Conservation (phyloP, 2,329 filamentous ascomycete species). For the Botrytis pseudocinerea region DNA sequence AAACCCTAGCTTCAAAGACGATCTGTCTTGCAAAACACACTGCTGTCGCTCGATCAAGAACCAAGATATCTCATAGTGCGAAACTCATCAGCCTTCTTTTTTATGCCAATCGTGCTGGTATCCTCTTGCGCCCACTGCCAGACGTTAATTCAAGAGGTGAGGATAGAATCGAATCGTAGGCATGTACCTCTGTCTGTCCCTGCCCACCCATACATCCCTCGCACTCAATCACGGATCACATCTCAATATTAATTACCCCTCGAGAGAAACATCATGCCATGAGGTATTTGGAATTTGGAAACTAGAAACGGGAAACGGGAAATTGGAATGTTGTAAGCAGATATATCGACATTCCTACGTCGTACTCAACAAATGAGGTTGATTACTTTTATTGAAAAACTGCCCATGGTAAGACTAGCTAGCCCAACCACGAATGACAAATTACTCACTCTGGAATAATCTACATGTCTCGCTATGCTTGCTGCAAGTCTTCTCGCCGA, state of each 20-base stretch:
- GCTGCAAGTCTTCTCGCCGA: no score
- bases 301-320: not conserved
- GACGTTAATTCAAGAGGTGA: no score
- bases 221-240: not conserved
- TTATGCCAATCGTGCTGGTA: not conserved
- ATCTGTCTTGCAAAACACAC: not conserved
- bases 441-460: constrained; percentile 1
- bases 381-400: not conserved
- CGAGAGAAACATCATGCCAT: not conserved
- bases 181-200: no score
- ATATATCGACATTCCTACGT: not conserved
- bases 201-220: not conserved
- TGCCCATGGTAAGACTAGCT: not conserved
- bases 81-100: not conserved
- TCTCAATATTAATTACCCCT: not conserved
- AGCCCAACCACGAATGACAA: not conserved
- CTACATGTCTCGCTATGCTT: not conserved
- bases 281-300: not conserved
- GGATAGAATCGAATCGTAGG: no score
- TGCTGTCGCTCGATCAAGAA: not conserved
- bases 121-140: not conserved
- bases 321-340: not conserved
- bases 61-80: not conserved
- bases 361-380: not conserved
- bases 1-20: not conserved